Base-by-base conservation (phyloP, 306 rosid genomes). In the Gastrolobium bilobum region DNA sequence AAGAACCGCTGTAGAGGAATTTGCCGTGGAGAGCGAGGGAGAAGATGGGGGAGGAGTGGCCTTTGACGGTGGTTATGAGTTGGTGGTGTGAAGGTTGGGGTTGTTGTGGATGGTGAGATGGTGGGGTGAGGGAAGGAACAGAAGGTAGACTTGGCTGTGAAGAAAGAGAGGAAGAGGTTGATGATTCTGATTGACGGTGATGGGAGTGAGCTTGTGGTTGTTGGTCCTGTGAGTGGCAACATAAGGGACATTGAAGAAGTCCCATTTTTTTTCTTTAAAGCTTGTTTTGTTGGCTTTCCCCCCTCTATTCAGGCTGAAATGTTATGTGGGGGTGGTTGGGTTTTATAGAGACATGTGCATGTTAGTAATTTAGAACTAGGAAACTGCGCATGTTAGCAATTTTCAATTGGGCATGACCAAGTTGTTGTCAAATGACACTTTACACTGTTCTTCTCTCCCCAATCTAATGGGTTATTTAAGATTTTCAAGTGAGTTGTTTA, bases 61-160 rank as follows among this genome's bases (percentile, higher is more conserved):
- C 56, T 5, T 77, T 71, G 77, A 88, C 39, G 44, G 95, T 81
- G 71, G 88, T 51, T 14, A 84, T 6, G 81, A 85, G 69, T 69
- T 29, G 35, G 72, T 84, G 81, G 39, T 81, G 82, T 59, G 82
- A 47, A 8, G 80, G 14, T 63, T 34, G 74, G 37, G 61, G 66
- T 14, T 59, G 43, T 50, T 48, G 20, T 7, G 37, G 35, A 6
- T 71, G 75, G 4, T 34, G 6, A 3, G 31, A 52, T 6, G 61
- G 79, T n/a, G 77, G 53, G 47, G 84, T 42, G 68, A 90, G 91
- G 3, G 93, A 90, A 5, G 89, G 93, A 50, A 92, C 92, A 4
- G 93, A 87, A 51, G 97, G 91, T 0, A 92, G 86, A 48, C 97
- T 92, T 71, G 92, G 88, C 30, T 87, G 95, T 20, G 97, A 92